A percentile compares a stretch with the other conserved stretches of the same genome.
Conservation (phyloP, 2,329 filamentous ascomycete genomes). For the Teratosphaeria nubilosa region DNA sequence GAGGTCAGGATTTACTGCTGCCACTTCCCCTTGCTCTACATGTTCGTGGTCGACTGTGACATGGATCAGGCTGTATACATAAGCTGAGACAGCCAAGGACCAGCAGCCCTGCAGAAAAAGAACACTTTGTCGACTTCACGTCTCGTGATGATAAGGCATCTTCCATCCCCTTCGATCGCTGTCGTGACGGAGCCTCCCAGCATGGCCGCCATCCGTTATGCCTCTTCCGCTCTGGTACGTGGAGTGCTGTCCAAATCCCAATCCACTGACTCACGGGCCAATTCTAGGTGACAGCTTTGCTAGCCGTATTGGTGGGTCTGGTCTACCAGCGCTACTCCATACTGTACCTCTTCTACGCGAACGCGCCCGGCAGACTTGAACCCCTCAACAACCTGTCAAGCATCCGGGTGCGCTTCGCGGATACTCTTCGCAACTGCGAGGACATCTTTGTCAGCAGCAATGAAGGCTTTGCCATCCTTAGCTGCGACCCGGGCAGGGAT, state of each 20-base stretch:
- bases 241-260: neutral
- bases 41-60: neutral
- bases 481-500: slow-evolving; percentile 34
- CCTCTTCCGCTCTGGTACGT: neutral
- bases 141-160: neutral
- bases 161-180: neutral
- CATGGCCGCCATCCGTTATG: neutral
- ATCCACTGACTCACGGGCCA: neutral
- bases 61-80: neutral
- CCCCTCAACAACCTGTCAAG: slow-evolving; percentile 7
- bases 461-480: slow-evolving; percentile 30
- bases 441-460: slow-evolving; percentile 31
- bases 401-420: slow-evolving; percentile 25
- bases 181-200: neutral
- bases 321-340: slow-evolving; percentile 11
- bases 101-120: neutral
- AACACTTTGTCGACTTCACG: neutral
- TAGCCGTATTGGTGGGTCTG: slow-evolving; percentile 5
- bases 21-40: too few relatives aligned
- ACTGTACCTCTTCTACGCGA: slow-evolving; percentile 12
- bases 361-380: slow-evolving; percentile 9
- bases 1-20: too few relatives aligned
- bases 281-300: neutral
- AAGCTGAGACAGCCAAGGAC: neutral
- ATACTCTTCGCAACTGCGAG: slow-evolving; percentile 34